A percentile compares a stretch with the other conserved stretches of the same genome.
Evolutionary conservation across 805 yeast species (phyloP).

Genomic region (Sugiyamaella floridensis): DNA sequence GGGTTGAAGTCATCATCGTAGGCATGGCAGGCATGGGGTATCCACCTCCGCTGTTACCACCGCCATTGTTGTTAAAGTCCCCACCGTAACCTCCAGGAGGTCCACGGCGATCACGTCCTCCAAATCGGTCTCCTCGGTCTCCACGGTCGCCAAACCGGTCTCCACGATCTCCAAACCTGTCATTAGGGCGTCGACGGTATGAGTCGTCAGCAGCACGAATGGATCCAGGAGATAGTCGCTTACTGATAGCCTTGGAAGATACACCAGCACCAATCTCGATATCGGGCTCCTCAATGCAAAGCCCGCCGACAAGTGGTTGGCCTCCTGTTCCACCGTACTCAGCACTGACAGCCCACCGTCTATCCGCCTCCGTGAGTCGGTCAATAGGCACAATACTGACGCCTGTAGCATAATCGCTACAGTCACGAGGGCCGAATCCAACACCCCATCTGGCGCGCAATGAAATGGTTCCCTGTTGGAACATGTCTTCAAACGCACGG

Average conservation of each 20-base stretch:
- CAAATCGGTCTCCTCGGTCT: conserved; percentile 1
- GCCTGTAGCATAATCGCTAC: conserved; percentile 92
- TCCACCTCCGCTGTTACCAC: background rate
- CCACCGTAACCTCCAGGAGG: conserved; percentile 3
- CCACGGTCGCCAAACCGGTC: background rate
- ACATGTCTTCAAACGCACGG: conserved; percentile 50
- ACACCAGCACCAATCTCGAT: conserved; percentile 94
- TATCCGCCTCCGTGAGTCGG: conserved; percentile 90
- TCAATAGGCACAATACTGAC: conserved; percentile 78
- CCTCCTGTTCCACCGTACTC: conserved; percentile 99
- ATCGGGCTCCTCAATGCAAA: conserved; percentile 93
- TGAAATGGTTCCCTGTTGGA: conserved; percentile 53
- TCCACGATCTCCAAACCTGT: conserved; percentile 1
- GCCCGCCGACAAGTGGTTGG: conserved; percentile 64
- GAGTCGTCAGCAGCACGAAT: conserved; percentile 29
- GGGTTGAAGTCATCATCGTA: background rate
- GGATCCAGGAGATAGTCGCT: conserved; percentile 87
- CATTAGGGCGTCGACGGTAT: background rate
- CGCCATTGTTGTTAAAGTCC: background rate
- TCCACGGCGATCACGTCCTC: background rate
- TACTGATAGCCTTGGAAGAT: conserved; percentile 83
- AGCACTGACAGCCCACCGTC: conserved; percentile 79
- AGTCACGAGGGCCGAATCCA: conserved; percentile 97
- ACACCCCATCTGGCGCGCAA: conserved; percentile 97
- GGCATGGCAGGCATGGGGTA: conserved; percentile 5